phyloP scores from a whole-genome alignment of 768 basidiomycete genomes.

The Mycena metata region DNA sequence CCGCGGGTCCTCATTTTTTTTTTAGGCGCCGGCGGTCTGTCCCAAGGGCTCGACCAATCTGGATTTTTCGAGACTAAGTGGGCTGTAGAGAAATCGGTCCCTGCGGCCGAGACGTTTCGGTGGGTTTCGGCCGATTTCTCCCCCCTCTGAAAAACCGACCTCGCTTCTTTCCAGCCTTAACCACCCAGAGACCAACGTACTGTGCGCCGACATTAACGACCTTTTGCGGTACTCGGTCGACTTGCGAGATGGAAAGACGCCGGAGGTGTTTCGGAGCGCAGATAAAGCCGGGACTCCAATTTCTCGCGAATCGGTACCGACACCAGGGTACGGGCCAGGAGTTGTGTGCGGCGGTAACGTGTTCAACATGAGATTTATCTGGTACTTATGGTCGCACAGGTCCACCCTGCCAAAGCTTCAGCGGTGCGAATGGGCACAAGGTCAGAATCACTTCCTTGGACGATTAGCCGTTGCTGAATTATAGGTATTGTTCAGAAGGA shows the following conservation, averaged over 20 bases:
- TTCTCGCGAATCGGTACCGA: constrained; percentile 63
- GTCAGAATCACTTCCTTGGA: constrained; percentile 49
- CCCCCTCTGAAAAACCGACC: constrained; percentile 14
- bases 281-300: constrained; percentile 53
- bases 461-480: constrained; percentile 1
- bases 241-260: constrained; percentile 53
- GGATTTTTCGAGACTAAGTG: constrained; percentile 74
- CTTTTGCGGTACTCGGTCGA: constrained; percentile 53
- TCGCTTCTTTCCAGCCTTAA: constrained; percentile 61
- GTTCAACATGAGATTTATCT: not conserved
- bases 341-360: constrained; percentile 79
- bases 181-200: constrained; percentile 71
- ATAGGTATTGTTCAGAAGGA: constrained; percentile 55
- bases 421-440: constrained; percentile 71
- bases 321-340: constrained; percentile 67
- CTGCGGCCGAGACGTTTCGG: constrained; percentile 76
- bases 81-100: constrained; percentile 75
- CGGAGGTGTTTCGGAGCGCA: constrained; percentile 53
- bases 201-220: constrained; percentile 73
- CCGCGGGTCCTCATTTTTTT: not conserved
- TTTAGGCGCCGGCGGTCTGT: constrained; percentile 81
- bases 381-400: constrained; percentile 54
- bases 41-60: constrained; percentile 74
- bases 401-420: constrained; percentile 84
- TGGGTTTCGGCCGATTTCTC: constrained; percentile 50